phyloP scores from a whole-genome alignment of 345 rosid genomes.

The Cardamine resedifolia region DNA sequence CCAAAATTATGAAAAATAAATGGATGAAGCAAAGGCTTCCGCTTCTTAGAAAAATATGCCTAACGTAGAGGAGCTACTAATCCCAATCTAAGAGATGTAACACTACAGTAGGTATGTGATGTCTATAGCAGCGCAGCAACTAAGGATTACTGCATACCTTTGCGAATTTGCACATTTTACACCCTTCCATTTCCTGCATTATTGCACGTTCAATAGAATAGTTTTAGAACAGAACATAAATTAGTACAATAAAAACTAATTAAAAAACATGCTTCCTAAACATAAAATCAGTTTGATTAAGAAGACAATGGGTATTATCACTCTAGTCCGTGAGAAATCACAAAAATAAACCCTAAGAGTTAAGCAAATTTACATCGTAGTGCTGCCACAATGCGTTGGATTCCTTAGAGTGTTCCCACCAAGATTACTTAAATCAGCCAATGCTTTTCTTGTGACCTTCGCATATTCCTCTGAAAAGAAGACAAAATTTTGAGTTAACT shows the following conservation, averaged over 20 bases:
- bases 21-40: conserved; percentile 4
- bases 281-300: conserved; percentile 1
- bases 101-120: not conserved
- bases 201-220: conserved; percentile 4
- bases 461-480: conserved; percentile 40
- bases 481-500: conserved; percentile 15
- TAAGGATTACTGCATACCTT: conserved; percentile 26
- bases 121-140: not conserved
- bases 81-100: not conserved
- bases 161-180: conserved; percentile 22
- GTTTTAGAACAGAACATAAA: conserved; percentile 1
- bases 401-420: conserved; percentile 34
- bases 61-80: conserved; percentile 3
- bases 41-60: not conserved
- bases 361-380: conserved; percentile 52
- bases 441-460: conserved; percentile 59
- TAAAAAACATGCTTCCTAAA: not conserved
- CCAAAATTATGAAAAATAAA: conserved; percentile 1
- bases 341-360: conserved; percentile 10
- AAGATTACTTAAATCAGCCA: conserved; percentile 76
- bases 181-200: conserved; percentile 41
- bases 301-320: not conserved
- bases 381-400: conserved; percentile 49
- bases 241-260: conserved; percentile 15
- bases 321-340: not conserved